Evolutionary conservation across 2,329 filamentous ascomycete genomes (phyloP).

Genomic region (Clonostachys byssicola): DNA sequence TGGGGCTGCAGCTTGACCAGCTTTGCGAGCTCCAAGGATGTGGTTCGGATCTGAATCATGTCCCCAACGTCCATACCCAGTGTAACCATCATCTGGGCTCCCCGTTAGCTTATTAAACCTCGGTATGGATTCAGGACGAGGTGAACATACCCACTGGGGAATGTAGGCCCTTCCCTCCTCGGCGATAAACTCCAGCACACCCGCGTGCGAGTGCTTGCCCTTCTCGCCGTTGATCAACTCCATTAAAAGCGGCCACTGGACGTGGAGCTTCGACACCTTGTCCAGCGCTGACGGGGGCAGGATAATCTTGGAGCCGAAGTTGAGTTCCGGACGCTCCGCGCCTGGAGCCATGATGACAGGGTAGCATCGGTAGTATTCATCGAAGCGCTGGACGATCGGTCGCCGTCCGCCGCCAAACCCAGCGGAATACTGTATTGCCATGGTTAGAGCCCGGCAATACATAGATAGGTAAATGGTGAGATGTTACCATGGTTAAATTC

Average conservation of each 20-base stretch:
- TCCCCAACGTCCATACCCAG: slow-evolving; percentile 87
- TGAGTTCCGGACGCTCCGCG: slow-evolving; percentile 81
- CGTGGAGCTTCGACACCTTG: slow-evolving; percentile 92
- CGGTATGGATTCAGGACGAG: no score
- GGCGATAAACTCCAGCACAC: slow-evolving; percentile 94
- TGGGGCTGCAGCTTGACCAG: slow-evolving; percentile 97
- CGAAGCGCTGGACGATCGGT: slow-evolving; percentile 70
- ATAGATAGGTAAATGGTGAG: not conserved
- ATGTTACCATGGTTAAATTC: not conserved
- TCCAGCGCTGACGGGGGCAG: slow-evolving; percentile 94
- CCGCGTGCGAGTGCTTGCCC: slow-evolving; percentile 80
- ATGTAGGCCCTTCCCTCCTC: slow-evolving; percentile 96
- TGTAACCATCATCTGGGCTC: slow-evolving; percentile 83
- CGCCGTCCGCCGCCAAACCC: slow-evolving; percentile 34
- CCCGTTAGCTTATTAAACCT: not conserved
- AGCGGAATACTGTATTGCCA: not conserved
- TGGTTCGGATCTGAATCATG: slow-evolving; percentile 91
- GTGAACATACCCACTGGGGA: slow-evolving; percentile 75
- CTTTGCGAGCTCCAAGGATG: slow-evolving; percentile 82
- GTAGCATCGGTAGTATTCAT: slow-evolving; percentile 98
- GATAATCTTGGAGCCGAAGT: slow-evolving; percentile 97
- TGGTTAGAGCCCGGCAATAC: not conserved
- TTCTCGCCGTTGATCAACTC: slow-evolving; percentile 88
- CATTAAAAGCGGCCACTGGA: slow-evolving; percentile 96
- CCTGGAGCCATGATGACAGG: slow-evolving; percentile 92